Conservation (phyloP, 495 filamentous ascomycete species). For the Lasiosphaeria miniovina region DNA sequence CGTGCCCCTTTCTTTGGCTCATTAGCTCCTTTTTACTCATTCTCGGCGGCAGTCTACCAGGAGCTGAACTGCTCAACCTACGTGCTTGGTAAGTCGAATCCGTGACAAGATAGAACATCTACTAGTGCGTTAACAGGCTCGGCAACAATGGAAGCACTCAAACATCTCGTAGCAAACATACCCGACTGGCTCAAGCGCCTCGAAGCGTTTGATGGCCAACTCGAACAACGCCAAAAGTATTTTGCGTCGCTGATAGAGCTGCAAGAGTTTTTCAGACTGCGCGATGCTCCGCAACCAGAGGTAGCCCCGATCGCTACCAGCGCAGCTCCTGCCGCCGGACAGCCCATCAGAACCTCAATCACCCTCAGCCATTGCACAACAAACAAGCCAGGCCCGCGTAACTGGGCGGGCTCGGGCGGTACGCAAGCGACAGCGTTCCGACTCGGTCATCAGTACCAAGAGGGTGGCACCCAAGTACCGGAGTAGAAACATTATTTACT, state of each 20-base stretch:
- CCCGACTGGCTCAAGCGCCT: slow-evolving; percentile 66
- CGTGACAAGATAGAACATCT: too few species aligned
- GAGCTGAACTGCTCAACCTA: too few species aligned
- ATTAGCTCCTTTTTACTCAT: too few species aligned
- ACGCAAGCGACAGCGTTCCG: slow-evolving; percentile 55
- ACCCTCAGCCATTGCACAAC: slow-evolving; percentile 48
- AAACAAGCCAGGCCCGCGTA: slow-evolving; percentile 41
- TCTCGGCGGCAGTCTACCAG: too few species aligned
- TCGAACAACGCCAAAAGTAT: slow-evolving; percentile 66
- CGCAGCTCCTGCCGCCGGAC: slow-evolving; percentile 11
- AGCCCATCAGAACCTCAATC: slow-evolving; percentile 31
- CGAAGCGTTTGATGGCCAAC: slow-evolving; percentile 65
- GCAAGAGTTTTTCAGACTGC: slow-evolving; percentile 57
- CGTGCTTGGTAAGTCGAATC: too few species aligned
- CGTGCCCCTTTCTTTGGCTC: too few species aligned
- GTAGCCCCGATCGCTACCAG: slow-evolving; percentile 9
- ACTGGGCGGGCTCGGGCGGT: slow-evolving; percentile 39
- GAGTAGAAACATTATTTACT: slow-evolving; percentile 81
- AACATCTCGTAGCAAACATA: slow-evolving; percentile 58
- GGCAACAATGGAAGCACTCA: slow-evolving; percentile 62
- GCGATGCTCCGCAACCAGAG: slow-evolving; percentile 37
- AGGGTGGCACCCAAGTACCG: slow-evolving; percentile 54
- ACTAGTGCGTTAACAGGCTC: too few species aligned
- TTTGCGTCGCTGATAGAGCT: slow-evolving; percentile 50
- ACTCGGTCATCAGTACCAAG: slow-evolving; percentile 55